A percentile compares a stretch with the other conserved stretches of the same genome.
These are phyloP conservation scores for Aspergillus sergii DNA, from an alignment of 2,329 filamentous ascomycete species.

Conservation along the genomic window DNA sequence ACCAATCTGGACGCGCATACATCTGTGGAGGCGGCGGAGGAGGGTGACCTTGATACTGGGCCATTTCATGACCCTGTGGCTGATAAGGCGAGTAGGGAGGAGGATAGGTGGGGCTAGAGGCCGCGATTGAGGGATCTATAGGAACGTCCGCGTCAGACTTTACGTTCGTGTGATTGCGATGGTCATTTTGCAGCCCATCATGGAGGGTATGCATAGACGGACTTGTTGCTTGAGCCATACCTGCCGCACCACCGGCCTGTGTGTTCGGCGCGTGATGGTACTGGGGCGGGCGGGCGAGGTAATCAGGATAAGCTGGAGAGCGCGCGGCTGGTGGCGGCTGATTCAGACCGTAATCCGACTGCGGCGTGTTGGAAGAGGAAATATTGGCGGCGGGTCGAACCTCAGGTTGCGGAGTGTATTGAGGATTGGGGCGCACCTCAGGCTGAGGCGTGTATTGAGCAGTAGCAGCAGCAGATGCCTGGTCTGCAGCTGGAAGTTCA, in stretches of 20 bases:
- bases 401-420: slow-evolving; percentile 83
- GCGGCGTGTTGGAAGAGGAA: slow-evolving; percentile 78
- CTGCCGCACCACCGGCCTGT: slow-evolving; percentile 74
- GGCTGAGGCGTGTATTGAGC: slow-evolving; percentile 45
- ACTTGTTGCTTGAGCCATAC: slow-evolving; percentile 99
- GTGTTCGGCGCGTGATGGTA: slow-evolving; percentile 75
- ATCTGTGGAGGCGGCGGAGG: slow-evolving; percentile 50
- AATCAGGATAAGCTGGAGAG: slow-evolving; percentile 83
- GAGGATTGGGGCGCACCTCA: slow-evolving; percentile 48
- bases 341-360: slow-evolving; percentile 84
- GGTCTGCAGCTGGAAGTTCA: slow-evolving; percentile 87
- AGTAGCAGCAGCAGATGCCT: slow-evolving; percentile 75
- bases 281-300: slow-evolving; percentile 72
- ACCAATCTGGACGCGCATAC: slow-evolving; percentile 51
- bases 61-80: slow-evolving; percentile 81
- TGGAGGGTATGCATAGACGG: slow-evolving; percentile 81
- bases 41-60: slow-evolving; percentile 62
- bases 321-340: slow-evolving; percentile 71
- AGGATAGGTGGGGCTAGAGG: slow-evolving; percentile 87
- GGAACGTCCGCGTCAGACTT: slow-evolving; percentile 96
- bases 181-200: slow-evolving; percentile 73
- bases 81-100: slow-evolving; percentile 87
- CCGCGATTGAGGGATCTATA: slow-evolving; percentile 98
- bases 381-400: slow-evolving; percentile 68
- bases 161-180: slow-evolving; percentile 68